Evolutionary conservation across 371 early-diverging fungal species (phyloP), one percentile per base, ranked within the genome.

Genomic region (Syncephalastrum monosporum): DNA sequence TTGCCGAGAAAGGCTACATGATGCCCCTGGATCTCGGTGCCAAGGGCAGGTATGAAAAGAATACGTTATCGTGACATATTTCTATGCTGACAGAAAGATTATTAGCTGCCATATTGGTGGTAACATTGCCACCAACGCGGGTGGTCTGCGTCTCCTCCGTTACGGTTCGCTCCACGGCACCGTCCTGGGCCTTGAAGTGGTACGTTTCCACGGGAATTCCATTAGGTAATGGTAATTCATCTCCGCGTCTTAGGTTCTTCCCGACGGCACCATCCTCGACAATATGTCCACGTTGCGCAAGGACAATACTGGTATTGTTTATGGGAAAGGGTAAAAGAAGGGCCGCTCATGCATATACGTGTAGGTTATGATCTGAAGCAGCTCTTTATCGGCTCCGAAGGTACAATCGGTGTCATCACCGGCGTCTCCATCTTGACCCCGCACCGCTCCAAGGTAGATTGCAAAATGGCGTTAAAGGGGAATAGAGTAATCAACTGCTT

Each of bases 81-180:
- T 49, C 17, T 27, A 21, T 13, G 21, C 23, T 29, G 13, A 10
- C 15, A 38, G 5, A 1, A 42, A 2, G 6, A 4, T n/a, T n/a
- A 27, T 21, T 56, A 74, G 86, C 56, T 94, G 94, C 71, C 91
- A 93, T 56, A 94, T 98, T 60, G 99, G 99, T 50, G 98, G 99
- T 46, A 98, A 98, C 64, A 91, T 98, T n/a, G 91, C 98, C 10
- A 95, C 98, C 5, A 98, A 98, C 70, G 99, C 99, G 2, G 98
- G 99, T 38, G 98, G 99, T 12, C 82, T 98, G 56, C 82, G 97
- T 53, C 75, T 94, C 42, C 73, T 98, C 52, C 87, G 96, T 38
- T 98, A 98, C 72, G 98, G 98, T 21, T 88, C 92, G 8, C 81
- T 98, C 43, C 96, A 95, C 60, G 97, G 97, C 19, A 90, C 92